A percentile compares a stretch with the other conserved stretches of the same genome.
Evolutionary conservation across 148 eudicot species (phyloP).

Genomic region (Selenicereus undatus): DNA sequence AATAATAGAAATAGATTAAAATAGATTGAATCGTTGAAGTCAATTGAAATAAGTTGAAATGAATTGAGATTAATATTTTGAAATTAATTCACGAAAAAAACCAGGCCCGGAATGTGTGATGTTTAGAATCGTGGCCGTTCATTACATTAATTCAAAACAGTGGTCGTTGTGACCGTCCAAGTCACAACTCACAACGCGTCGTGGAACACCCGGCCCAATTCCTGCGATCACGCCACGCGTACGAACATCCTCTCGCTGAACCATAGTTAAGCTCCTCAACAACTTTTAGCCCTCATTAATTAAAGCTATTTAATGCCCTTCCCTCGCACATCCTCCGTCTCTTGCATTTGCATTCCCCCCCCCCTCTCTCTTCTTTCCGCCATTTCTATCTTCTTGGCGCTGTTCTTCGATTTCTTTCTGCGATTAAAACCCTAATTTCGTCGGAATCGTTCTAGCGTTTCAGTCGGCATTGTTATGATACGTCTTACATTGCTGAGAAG

Average conservation of each 20-base stretch:
- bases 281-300: background rate
- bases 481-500: background rate
- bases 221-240: background rate
- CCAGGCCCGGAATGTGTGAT: too few relatives aligned
- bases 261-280: background rate
- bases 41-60: too few relatives aligned
- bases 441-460: background rate
- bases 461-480: slow-evolving; percentile 2
- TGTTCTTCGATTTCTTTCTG: background rate
- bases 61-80: too few relatives aligned
- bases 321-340: background rate
- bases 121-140: background rate
- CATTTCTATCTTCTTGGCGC: background rate
- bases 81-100: too few relatives aligned
- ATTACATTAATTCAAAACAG: background rate
- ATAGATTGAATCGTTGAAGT: too few relatives aligned
- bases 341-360: background rate
- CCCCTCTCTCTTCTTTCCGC: background rate
- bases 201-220: background rate
- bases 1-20: too few relatives aligned
- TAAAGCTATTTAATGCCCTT: slow-evolving; percentile 2
- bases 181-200: background rate
- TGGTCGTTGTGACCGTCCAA: background rate
- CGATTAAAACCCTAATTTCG: slow-evolving; percentile 6
- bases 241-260: background rate